Conservation (phyloP, 2,329 filamentous ascomycete genomes). For the Scortechinia acanthostroma region DNA sequence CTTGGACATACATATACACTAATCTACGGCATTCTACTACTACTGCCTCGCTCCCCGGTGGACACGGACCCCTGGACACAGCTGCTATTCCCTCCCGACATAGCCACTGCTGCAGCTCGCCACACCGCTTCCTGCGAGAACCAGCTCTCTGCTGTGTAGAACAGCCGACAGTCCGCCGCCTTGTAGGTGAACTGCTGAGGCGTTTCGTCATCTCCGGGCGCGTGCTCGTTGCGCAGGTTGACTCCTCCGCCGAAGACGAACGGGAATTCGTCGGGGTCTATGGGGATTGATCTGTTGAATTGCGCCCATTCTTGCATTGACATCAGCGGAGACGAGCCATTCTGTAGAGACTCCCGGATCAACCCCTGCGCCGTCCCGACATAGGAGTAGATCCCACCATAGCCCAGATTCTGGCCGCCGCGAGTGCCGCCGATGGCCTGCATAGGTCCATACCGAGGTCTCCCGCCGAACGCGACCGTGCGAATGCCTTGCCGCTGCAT, state of each 20-base stretch:
- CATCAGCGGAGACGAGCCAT: neutral
- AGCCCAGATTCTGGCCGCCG: constrained; percentile 32
- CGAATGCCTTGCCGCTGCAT: constrained; percentile 43
- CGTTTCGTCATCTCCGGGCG: neutral
- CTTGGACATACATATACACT: too few species aligned
- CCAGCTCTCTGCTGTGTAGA: neutral
- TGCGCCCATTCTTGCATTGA: neutral
- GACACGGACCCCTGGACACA: neutral
- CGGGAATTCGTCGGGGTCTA: too few species aligned
- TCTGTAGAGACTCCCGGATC: constrained; percentile 6
- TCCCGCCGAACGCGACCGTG: constrained; percentile 51
- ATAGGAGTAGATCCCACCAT: too few species aligned
- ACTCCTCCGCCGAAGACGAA: neutral
- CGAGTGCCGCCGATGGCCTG: constrained; percentile 62
- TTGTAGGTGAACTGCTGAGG: neutral
- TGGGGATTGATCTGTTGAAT: neutral
- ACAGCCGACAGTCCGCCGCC: neutral
- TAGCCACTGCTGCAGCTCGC: neutral
- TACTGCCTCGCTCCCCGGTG: too few species aligned
- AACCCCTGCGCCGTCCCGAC: constrained; percentile 11
- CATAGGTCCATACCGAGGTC: constrained; percentile 42
- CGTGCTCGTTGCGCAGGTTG: neutral
- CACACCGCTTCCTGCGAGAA: neutral
- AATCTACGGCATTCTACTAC: too few species aligned
- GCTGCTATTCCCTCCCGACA: neutral